Base-by-base conservation (phyloP, 352 stramenopile species). In the Phytophthora ramorum region DNA sequence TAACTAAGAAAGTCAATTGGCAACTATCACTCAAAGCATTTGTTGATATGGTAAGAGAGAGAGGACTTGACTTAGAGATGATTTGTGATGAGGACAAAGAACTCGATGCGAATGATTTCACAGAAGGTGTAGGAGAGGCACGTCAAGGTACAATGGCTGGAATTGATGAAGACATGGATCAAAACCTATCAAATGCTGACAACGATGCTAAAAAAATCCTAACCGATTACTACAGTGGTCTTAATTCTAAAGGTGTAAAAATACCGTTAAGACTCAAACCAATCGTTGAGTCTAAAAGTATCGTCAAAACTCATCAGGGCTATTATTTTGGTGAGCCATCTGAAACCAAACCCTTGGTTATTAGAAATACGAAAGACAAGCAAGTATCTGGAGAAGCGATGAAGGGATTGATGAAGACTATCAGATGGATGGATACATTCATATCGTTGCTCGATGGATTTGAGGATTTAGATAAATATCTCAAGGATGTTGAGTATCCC, bases 381-480 rank as follows among this genome's bases (percentile, higher is more conserved):
- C 32, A 41, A 55, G 48, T 55, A 41, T 56, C 45, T 43, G 55
- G 55, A 17, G 45, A 20, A 43, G 55, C 55, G 4, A 48, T 19
- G 34, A 56, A 55, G 22, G 35, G 44, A n/a, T 43, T 56, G 34
- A 63, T 50, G 44, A 55, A 40, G 12, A 63, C 14, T 26, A 63
- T 63, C 32, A 44, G 16, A 34, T 44, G 48, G 48, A 55, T 55
- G 48, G 48, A 55, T 44, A 55, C 48, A 17, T 63, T 63, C 13
- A 40, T n/a, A 34, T 49, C 8, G 12, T 16, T 63, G 10, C 32
- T 63, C 5, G 16, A 56, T 22, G 13, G 55, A 10, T 50, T 63
- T 56, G 55, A 63, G 19, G 44, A 63, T 56, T 47, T 55, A 32
- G 43, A 62, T 47, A 62, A 40, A 47, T 54, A 63, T 54, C 32